Evolutionary conservation across 306 rosid genomes (phyloP), one percentile per base, ranked within the genome.

Genomic region (Casuarina glauca): DNA sequence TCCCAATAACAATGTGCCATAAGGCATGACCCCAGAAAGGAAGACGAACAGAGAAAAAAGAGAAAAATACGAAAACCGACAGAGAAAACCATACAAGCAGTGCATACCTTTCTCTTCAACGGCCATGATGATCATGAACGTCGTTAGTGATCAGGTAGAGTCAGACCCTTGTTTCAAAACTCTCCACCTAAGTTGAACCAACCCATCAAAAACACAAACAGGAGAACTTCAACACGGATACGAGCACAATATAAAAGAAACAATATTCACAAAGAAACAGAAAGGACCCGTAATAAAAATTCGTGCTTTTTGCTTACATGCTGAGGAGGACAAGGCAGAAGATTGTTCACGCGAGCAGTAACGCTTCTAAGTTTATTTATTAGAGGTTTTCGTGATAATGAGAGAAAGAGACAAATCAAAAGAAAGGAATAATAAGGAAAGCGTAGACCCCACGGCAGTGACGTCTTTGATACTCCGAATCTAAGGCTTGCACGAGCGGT

Each of bases 131-230:
- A 70, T 58, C 60, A 3, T 45, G 76, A 16, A 60, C 12, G 26
- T 13, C 19, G 61, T 7, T 76, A 48, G 67, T 35, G 1, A 61
- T 35, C 38, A 39, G 36, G 32, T 49, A 41, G 46, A 58, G 41
- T 71, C 54, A 60, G 76, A 78, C 61, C 77, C 15, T 72, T 36
- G 63, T 72, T 54, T 62, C 63, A 46, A 71, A 43, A 38, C 66
- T 36, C n/a, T 41, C 62, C 82, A 78, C 64, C 82, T 60, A 46
- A 15, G 20, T 53, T 41, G 7, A 54, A 10, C 39, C 58, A 68
- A 77, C 68, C 68, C 54, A 19, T 39, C 41, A 69, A 70, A 69
- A 70, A 77, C 10, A 1, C 3, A 26, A 42, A 7, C 4, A 35
- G 51, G 19, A 17, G 12, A 74, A 57, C 13, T 9, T 48, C 51